Base-by-base conservation (phyloP, 441 rosid species). In the Aquilaria agallochum region DNA sequence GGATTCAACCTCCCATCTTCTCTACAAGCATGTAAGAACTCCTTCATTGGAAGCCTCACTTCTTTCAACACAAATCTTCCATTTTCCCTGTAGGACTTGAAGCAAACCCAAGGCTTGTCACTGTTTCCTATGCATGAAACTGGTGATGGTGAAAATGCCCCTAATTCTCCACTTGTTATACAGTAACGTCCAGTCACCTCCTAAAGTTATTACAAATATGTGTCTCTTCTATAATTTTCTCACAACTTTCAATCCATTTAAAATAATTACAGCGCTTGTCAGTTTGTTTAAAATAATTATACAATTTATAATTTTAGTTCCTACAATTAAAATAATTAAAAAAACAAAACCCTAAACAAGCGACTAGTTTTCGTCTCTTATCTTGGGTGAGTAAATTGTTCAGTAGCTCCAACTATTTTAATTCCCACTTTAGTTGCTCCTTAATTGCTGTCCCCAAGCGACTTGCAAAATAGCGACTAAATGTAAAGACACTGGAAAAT, bases 51-150 rank as follows among this genome's bases (percentile, higher is more conserved):
- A 49, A 84, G 76, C 66, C 74, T 84, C 31, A 90, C 80, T 79
- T 90, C 89, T 72, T 83, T 86, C 36, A 90, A 85, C 13, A 94
- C 90, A 63, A 90, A 81, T 71, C 98, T 81, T 3, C 97, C 97
- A 48, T 87, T 90, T 4, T 87, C 74, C 71, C 96, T 67, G 59
- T 87, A 85, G 31, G 95, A 78, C 74, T 85, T 88, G 68, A 90
- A 89, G 72, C 78, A 78, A 73, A 84, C 88, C 83, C 82, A 55
- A 0, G 90, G 95, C 80, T 75, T 83, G 32, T 89, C 95, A 8
- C 72, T 74, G 73, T 63, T 71, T 14, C 90, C 85, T 59, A 85
- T 80, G 58, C 85, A 70, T 2, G 92, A 80, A 55, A 88, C 85
- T 0, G 95, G 89, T 0, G 95, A 20, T 20, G 27, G 95, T 11